Base-by-base conservation (phyloP, 2,329 filamentous ascomycete genomes). In the Hortaea werneckii region DNA sequence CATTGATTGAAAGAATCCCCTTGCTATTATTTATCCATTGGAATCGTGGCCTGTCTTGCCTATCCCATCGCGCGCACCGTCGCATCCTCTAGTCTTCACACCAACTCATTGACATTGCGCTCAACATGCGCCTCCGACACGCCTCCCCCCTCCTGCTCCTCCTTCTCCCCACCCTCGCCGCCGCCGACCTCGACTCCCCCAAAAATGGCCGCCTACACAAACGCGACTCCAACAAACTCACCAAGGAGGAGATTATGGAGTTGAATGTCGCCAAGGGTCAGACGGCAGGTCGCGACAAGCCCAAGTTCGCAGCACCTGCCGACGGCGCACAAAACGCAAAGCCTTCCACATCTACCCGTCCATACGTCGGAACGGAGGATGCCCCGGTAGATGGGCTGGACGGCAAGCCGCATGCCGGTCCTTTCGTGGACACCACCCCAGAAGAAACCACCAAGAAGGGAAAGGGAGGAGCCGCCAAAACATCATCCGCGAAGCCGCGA, bases 341-440 rank as follows among this genome's bases (percentile, higher is more conserved):
- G 32, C 11, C 46, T 5, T 41, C 50, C 27, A 47, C 61, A 5
- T 57, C 47, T 2, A 48, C 57, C 8, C 65, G 67, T 49, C 53
- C 54, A 35, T 63, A 62, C 30, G 51, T 62, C 27, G 79, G 78
- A 44, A 82, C 80, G 43, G 88, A 88, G 64, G 83, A 92, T 70
- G 87, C 85, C 46, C 90, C 90, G 0, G 83, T 95, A 13, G 92
- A 96, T 63, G 89, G 89, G 40, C 83, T 85, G 58, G 92, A 96
- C 68, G 92, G 92, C 41, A 92, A 89, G 69, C 92, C 92, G 40
- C 90, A 95, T 62, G 79, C 83, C 13, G 92, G 92, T 1, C 92
- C 92, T 1, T 82, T 78, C 60, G 80, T 89, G 46, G 79, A 82
- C 50, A 76, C 64, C 39, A 62, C 63, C 7, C 56, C 61, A 4